Base-by-base conservation (phyloP, 768 basidiomycete genomes). In the Boletus reticulatus region DNA sequence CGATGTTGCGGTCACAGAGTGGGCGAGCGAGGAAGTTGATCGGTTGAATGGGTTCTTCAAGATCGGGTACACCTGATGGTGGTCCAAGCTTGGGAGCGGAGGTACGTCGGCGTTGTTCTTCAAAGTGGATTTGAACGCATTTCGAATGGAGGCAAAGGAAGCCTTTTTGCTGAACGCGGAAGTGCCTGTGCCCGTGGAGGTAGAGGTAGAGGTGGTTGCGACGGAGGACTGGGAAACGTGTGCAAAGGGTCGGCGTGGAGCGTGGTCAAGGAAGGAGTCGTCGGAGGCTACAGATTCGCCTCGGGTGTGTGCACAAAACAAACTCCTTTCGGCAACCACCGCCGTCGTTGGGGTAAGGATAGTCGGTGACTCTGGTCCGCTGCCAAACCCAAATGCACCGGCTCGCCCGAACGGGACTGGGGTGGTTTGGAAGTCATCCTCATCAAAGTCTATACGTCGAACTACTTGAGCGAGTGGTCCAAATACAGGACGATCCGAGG, bases 131-230 rank as follows among this genome's bases (percentile, higher is more conserved):
- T 89, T 93, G 79, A 94, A 92, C 4, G 91, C 90, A 67, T 92
- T 92, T 39, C 89, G 84, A 56, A 94, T 84, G 16, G 89, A 92
- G 3, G 91, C 91, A 56, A 94, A 92, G 0, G 91, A 93, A 4
- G 88, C 71, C 63, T 94, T 94, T 75, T 90, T 91, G 42, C 83
- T 75, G 65, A 91, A 88, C 1, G 83, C 76, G n/a, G 83, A 72
- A 43, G 63, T 59, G 36, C 47, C 50, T 9, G 62, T 36, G 24
- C 50, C 53, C 3, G 58, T 49, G 31, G 67, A 68, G 0, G 43
- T 50, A 4, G 62, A 53, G 0, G 67, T 70, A 44, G 72, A 63
- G 1, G 82, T 76, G 1, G 80, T 80, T 29, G 82, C 80, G 41
- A 90, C 78, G 6, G 89, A 92, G 4, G 88, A 83, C 60, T 88